These are phyloP conservation scores for Drosera spatulata DNA, from an alignment of 179 eudicot genomes.

Conservation along the genomic window DNA sequence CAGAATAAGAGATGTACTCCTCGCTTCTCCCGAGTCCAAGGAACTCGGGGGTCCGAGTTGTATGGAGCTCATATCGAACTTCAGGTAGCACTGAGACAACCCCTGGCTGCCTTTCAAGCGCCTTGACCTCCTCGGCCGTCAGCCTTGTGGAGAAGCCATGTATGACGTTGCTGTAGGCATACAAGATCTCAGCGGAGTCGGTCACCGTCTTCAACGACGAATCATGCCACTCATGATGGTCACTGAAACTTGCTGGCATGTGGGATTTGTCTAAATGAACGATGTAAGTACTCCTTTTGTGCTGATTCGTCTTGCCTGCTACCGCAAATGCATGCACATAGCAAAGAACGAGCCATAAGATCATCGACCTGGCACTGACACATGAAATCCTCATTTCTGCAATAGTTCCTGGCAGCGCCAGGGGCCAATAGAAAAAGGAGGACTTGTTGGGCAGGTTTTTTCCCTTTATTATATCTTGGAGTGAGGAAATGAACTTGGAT, in stretches of 20 bases:
- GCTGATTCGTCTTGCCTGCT: not conserved
- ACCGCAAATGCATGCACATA: not conserved
- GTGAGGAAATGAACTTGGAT: too few relatives aligned
- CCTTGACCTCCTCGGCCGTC: conserved; percentile 28
- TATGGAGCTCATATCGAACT: conserved; percentile 49
- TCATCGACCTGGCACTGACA: too few relatives aligned
- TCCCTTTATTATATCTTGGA: too few relatives aligned
- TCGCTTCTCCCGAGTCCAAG: conserved; percentile 43
- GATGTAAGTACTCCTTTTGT: conserved; percentile 16
- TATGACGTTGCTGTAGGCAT: conserved; percentile 46
- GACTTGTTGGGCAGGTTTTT: too few relatives aligned
- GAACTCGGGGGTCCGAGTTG: conserved; percentile 68
- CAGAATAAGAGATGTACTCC: conserved; percentile 28
- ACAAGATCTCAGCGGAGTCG: conserved; percentile 42
- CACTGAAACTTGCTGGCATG: conserved; percentile 20
- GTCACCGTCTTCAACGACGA: conserved; percentile 60
- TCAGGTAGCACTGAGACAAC: conserved; percentile 49
- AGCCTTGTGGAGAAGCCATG: conserved; percentile 66
- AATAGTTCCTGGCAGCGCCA: too few relatives aligned
- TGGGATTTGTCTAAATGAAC: conserved; percentile 35
- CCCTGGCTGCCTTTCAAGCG: conserved; percentile 39
- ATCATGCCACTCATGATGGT: conserved; percentile 45
- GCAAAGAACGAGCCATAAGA: not conserved
- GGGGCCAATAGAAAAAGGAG: too few relatives aligned
- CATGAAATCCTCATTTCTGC: too few relatives aligned